These are phyloP conservation scores for Fusarium sambucinum DNA, from an alignment of 2,329 filamentous ascomycete genomes.

Conservation along the genomic window DNA sequence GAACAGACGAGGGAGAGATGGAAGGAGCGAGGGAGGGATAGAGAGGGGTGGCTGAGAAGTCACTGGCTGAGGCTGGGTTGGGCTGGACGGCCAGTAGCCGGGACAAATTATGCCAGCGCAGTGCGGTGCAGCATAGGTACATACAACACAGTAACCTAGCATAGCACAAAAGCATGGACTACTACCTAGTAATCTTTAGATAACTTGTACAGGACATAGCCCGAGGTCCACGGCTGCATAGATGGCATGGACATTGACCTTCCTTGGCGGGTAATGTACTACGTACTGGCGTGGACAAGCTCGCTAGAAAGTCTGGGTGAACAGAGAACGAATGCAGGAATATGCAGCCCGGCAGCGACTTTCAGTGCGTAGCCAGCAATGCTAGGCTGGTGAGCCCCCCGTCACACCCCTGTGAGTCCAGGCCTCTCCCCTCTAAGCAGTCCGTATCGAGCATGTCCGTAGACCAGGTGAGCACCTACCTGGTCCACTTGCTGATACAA, in stretches of 20 bases:
- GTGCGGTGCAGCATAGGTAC: constrained; percentile 29
- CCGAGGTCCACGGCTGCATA: constrained; percentile 18
- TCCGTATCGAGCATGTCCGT: constrained; percentile 15
- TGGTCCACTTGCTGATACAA: constrained; percentile 35
- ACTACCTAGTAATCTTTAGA: neutral
- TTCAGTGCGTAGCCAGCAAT: constrained; percentile 32
- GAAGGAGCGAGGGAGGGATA: constrained; percentile 30
- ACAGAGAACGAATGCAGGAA: constrained; percentile 32
- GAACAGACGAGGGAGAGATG: constrained; percentile 43
- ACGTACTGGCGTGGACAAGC: neutral
- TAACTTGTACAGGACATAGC: neutral
- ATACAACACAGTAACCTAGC: constrained; percentile 26
- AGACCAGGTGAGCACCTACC: constrained; percentile 34
- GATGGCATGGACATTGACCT: constrained; percentile 29
- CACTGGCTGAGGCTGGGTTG: constrained; percentile 45
- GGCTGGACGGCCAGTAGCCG: neutral
- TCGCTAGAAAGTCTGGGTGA: constrained; percentile 21
- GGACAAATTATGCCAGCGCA: constrained; percentile 48
- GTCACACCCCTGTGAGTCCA: constrained; percentile 31
- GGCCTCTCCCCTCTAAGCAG: constrained; percentile 23
- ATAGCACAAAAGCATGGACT: constrained; percentile 27
- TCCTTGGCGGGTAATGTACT: constrained; percentile 25
- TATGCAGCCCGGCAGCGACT: constrained; percentile 37
- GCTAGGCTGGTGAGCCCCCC: constrained; percentile 27
- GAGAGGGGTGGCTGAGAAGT: constrained; percentile 51